Evolutionary conservation across 164 flowering plant species (phyloP), one percentile per base, ranked within the genome.

Genomic region (Kalanchoe fedtschenkoi): DNA sequence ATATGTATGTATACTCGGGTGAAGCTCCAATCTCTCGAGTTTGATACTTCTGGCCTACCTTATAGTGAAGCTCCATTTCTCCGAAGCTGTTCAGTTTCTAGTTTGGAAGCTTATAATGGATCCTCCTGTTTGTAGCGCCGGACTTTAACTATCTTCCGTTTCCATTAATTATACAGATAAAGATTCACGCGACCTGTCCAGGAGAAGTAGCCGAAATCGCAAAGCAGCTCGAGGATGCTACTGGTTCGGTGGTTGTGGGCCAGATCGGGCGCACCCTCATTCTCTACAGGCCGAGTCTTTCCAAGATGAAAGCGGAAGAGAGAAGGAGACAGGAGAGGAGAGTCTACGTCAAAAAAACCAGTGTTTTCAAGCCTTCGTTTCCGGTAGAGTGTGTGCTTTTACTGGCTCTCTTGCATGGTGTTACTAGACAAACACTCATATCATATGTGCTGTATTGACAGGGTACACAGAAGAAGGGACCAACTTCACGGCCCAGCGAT

Each of bases 131-230:
- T 10, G 4, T 16, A 51, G 14, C 58, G 30, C 29, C 16, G n/a
- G n/a, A n/a, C n/a, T n/a, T n/a, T 47, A 24, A 47, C 1, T 22
- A 47, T 22, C 26, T 10, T 13, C 19, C 17, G 4, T 26, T n/a
- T 56, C 21, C 54, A 66, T 24, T 53, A 30, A 30, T 7, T 60
- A 47, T 60, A 62, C 83, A 93, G 96, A 72, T 93, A 24, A 93
- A 93, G 72, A 75, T 93, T 60, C 96, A 81, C 54, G 64, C 77
- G 37, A 83, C 74, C 35, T 87, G 93, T 69, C 91, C 96, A 2
- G 91, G 82, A 19, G 98, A 92, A 73, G 71, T 92, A n/a, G 76
- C 71, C 59, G 96, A 89, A 68, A 96, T 77, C 69, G 84, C 89
- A 66, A 81, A 72, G 65, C 83, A 79, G 55, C 69, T 89, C 65